These are phyloP conservation scores for California macrophylla DNA, from an alignment of 441 rosid genomes.

Conservation along the genomic window DNA sequence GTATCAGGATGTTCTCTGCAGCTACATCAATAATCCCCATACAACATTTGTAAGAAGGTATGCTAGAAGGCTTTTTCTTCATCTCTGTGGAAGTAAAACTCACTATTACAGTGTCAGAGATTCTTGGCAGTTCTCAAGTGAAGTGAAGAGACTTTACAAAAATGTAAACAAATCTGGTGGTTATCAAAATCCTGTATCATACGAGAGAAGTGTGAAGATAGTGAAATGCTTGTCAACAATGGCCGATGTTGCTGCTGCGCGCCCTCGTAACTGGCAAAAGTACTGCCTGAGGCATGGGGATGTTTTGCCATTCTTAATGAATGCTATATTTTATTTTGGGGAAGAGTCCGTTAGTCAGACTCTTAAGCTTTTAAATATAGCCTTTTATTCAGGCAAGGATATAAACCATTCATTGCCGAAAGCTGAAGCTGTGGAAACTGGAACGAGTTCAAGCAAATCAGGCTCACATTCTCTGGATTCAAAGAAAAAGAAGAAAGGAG, in stretches of 20 bases:
- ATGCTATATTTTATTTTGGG: constrained; percentile 73
- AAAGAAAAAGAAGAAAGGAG: constrained; percentile 95
- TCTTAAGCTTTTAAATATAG: constrained; percentile 82
- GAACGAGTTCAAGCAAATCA: constrained; percentile 56
- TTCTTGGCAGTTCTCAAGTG: constrained; percentile 96
- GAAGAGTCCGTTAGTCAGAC: constrained; percentile 96
- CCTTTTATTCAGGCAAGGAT: constrained; percentile 94
- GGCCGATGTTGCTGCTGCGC: constrained; percentile 91
- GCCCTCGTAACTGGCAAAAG: constrained; percentile 99
- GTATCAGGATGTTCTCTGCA: constrained; percentile 96
- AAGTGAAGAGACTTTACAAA: constrained; percentile 77
- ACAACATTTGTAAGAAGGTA: constrained; percentile 95
- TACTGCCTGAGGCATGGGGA: constrained; percentile 89
- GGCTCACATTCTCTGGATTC: constrained; percentile 63
- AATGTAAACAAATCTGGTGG: constrained; percentile 93
- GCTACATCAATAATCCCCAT: constrained; percentile 92
- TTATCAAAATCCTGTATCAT: constrained; percentile 72
- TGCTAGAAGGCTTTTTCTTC: constrained; percentile 96
- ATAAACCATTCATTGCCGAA: constrained; percentile 52
- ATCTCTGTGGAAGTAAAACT: constrained; percentile 97
- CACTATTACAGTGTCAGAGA: constrained; percentile 96
- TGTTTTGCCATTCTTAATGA: constrained; percentile 72
- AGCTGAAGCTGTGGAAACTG: constrained; percentile 63
- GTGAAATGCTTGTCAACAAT: constrained; percentile 88
- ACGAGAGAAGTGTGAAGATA: constrained; percentile 95